Conservation (phyloP, 2,329 filamentous ascomycete species). For the Samsoniella hepiali region DNA sequence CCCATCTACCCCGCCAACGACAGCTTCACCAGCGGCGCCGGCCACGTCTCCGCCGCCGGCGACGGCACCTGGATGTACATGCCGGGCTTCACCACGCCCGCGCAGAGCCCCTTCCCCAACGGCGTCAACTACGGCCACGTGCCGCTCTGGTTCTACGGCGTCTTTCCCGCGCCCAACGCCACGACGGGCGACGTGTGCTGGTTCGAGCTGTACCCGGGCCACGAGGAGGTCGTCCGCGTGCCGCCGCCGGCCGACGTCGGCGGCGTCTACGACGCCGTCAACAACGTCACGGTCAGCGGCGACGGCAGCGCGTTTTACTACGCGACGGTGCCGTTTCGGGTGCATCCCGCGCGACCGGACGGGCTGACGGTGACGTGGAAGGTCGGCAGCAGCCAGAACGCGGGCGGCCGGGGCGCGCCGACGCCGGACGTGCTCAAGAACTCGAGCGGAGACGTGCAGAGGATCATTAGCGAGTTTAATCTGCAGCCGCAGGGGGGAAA, state of each 20-base stretch:
- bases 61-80: constrained; percentile 13
- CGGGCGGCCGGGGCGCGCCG: neutral
- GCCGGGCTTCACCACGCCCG: constrained; percentile 2
- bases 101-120: neutral
- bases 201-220: constrained; percentile 11
- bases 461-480: neutral
- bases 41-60: constrained; percentile 2
- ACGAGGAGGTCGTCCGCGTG: neutral
- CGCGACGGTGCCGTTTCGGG: constrained; percentile 6
- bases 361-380: constrained; percentile 12
- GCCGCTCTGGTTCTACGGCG: constrained; percentile 2
- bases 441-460: neutral
- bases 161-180: constrained; percentile 2
- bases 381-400: neutral
- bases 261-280: neutral
- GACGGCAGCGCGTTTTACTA: neutral
- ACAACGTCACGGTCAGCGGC: constrained; percentile 4
- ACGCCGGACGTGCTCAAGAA: neutral
- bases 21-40: neutral
- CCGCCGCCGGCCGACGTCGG: neutral
- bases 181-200: constrained; percentile 6
- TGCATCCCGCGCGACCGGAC: neutral
- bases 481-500: neutral
- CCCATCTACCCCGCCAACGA: neutral
- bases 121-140: constrained; percentile 2